Evolutionary conservation across 2,329 filamentous ascomycete genomes (phyloP).

Genomic region (Plectosphaerella plurivora): DNA sequence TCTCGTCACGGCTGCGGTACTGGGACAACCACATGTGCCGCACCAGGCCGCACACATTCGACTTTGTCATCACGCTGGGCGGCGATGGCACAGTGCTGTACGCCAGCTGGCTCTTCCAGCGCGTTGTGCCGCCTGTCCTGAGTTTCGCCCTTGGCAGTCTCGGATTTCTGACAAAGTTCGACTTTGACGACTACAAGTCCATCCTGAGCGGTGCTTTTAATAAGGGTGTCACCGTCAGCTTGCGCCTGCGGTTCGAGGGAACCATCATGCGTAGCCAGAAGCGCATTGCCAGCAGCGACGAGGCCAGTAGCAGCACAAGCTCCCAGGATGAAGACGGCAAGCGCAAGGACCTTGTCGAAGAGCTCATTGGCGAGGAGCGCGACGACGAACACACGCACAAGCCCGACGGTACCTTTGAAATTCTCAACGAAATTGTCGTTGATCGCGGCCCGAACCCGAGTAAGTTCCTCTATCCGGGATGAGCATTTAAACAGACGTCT

Average conservation of each 20-base stretch:
- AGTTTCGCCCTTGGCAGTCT: conserved; percentile 89
- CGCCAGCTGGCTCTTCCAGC: conserved; percentile 94
- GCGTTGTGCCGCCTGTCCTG: conserved; percentile 87
- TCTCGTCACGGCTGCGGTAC: conserved; percentile 61
- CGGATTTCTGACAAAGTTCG: conserved; percentile 94
- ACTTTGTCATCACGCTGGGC: conserved; percentile 87
- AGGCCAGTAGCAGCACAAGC: conserved; percentile 17
- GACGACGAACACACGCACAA: conserved; percentile 81
- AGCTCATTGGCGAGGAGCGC: conserved; percentile 80
- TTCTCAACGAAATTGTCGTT: conserved; percentile 94
- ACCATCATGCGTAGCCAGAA: conserved; percentile 81
- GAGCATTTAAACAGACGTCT: background rate
- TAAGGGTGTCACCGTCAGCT: conserved; percentile 82
- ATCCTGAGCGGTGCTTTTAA: conserved; percentile 69
- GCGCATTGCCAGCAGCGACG: conserved; percentile 18
- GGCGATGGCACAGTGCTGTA: conserved; percentile 97
- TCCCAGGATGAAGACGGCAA: conserved; percentile 32
- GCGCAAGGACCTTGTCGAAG: conserved; percentile 73
- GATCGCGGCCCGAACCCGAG: conserved; percentile 91
- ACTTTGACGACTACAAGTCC: conserved; percentile 69
- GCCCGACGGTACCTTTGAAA: conserved; percentile 81
- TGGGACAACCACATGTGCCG: conserved; percentile 81
- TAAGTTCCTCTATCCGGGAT: conserved; percentile 36
- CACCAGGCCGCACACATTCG: conserved; percentile 78
- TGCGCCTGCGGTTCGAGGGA: conserved; percentile 86